A percentile compares a stretch with the other conserved stretches of the same genome.
These are phyloP conservation scores for Crinitomyces ghanaensis DNA, from an alignment of 805 yeast genomes.

Conservation along the genomic window DNA sequence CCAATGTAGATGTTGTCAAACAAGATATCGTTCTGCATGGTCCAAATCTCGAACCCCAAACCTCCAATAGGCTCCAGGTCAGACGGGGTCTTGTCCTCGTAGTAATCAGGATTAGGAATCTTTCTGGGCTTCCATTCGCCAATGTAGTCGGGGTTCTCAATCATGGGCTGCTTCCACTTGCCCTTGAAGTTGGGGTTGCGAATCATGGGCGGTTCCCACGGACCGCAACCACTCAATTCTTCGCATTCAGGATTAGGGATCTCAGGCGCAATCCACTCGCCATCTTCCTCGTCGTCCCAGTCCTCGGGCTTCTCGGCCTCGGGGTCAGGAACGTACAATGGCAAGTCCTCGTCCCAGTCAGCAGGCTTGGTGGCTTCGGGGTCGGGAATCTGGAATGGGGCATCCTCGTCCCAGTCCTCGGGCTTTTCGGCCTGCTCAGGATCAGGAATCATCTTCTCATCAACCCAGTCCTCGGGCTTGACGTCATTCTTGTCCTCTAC, in stretches of 20 bases:
- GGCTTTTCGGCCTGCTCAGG: conserved; percentile 57
- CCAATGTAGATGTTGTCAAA: conserved; percentile 83
- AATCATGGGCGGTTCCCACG: conserved; percentile 59
- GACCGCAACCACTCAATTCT: conserved; percentile 52
- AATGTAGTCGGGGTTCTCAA: conserved; percentile 63
- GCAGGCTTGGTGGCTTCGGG: conserved; percentile 58
- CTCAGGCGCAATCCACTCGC: conserved; percentile 66
- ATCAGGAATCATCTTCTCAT: conserved; percentile 53
- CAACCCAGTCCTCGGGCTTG: conserved; percentile 82
- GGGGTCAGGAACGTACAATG: conserved; percentile 55
- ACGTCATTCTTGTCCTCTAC: conserved; percentile 44
- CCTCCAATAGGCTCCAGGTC: conserved; percentile 62
- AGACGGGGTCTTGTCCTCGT: conserved; percentile 46
- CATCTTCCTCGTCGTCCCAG: conserved; percentile 90
- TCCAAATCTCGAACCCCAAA: conserved; percentile 82
- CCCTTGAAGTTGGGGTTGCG: conserved; percentile 66
- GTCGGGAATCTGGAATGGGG: conserved; percentile 54
- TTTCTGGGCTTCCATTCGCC: conserved; percentile 68
- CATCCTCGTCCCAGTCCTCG: conserved; percentile 71
- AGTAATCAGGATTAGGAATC: conserved; percentile 61
- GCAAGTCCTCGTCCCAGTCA: conserved; percentile 64
- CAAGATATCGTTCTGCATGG: conserved; percentile 62
- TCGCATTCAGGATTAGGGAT: conserved; percentile 67
- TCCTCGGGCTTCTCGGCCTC: conserved; percentile 53
- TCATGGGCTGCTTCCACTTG: conserved; percentile 59